These are phyloP conservation scores for Clonostachys sp. DNA, from an alignment of 2,329 filamentous ascomycete species.

Conservation along the genomic window DNA sequence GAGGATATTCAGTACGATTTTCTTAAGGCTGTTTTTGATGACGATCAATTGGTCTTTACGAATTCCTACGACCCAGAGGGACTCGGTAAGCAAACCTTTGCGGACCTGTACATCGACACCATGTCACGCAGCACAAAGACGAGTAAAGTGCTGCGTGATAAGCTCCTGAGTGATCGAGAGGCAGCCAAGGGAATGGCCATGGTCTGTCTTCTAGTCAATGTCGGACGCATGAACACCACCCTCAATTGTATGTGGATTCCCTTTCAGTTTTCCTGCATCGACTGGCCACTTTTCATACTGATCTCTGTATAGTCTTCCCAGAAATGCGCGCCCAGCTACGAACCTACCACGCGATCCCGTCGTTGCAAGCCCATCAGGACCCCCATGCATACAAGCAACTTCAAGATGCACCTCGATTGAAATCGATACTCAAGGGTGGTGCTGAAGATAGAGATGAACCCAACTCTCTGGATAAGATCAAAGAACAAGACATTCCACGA, in stretches of 20 bases:
- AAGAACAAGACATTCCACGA: constrained; percentile 56
- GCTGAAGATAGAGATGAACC: constrained; percentile 88
- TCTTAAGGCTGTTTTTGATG: constrained; percentile 73
- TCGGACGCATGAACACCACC: constrained; percentile 98
- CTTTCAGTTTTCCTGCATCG: constrained; percentile 1
- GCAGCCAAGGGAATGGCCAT: constrained; percentile 98
- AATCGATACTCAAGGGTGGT: constrained; percentile 95
- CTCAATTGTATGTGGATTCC: constrained; percentile 71
- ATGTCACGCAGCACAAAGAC: constrained; percentile 99
- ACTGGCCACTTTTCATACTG: neutral
- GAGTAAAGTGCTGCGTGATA: constrained; percentile 96
- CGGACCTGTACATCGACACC: constrained; percentile 95
- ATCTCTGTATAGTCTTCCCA: constrained; percentile 76
- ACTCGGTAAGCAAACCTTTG: constrained; percentile 70
- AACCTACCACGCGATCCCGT: constrained; percentile 97
- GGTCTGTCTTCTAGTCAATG: constrained; percentile 96
- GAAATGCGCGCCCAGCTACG: constrained; percentile 98
- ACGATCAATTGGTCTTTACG: constrained; percentile 74
- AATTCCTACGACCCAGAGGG: constrained; percentile 72
- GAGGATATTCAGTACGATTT: constrained; percentile 89
- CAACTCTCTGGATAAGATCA: constrained; percentile 77
- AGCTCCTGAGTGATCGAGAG: constrained; percentile 84
- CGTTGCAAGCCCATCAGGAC: constrained; percentile 90
- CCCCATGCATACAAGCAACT: constrained; percentile 96
- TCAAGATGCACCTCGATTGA: constrained; percentile 91